Conservation (phyloP, 441 rosid genomes). For the Flueggea neowawraea region DNA sequence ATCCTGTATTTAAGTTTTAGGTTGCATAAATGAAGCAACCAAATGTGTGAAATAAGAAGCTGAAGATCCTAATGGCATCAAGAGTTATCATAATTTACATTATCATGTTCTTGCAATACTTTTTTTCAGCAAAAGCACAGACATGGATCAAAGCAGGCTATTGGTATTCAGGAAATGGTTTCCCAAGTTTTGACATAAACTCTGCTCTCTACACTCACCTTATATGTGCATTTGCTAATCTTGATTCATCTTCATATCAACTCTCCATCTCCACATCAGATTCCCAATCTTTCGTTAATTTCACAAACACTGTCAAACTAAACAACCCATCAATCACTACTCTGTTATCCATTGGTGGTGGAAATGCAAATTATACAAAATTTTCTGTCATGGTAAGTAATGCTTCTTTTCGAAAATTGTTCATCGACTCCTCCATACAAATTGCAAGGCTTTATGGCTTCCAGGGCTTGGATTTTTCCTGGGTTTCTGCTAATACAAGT, state of each 20-base stretch:
- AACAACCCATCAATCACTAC: slow-evolving; percentile 26
- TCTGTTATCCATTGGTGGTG: slow-evolving; percentile 25
- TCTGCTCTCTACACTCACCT: slow-evolving; percentile 32
- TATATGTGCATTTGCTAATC: slow-evolving; percentile 18
- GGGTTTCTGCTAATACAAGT: not conserved
- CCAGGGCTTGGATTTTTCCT: slow-evolving; percentile 22
- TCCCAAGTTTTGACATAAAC: slow-evolving; percentile 18
- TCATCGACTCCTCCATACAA: slow-evolving; percentile 24
- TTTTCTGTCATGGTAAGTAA: slow-evolving; percentile 14
- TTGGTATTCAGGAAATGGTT: slow-evolving; percentile 7
- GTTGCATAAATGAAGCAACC: too few relatives aligned
- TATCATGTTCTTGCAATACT: not conserved
- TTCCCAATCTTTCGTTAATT: slow-evolving; percentile 10
- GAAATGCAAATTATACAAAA: not conserved
- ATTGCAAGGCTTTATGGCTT: slow-evolving; percentile 25
- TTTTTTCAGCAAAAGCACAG: slow-evolving; percentile 4
- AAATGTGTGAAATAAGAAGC: too few relatives aligned
- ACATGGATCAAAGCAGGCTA: slow-evolving; percentile 27
- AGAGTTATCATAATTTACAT: too few relatives aligned
- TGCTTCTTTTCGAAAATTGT: slow-evolving; percentile 14
- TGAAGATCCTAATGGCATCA: slow-evolving; percentile 4
- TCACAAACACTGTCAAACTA: slow-evolving; percentile 14
- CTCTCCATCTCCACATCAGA: slow-evolving; percentile 9
- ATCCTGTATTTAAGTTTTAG: too few relatives aligned
- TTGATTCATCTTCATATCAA: slow-evolving; percentile 18